A percentile compares a stretch with the other conserved stretches of the same genome.
phyloP scores from a whole-genome alignment of 2,329 filamentous ascomycete genomes.

The Diaporthe ilicicola region DNA sequence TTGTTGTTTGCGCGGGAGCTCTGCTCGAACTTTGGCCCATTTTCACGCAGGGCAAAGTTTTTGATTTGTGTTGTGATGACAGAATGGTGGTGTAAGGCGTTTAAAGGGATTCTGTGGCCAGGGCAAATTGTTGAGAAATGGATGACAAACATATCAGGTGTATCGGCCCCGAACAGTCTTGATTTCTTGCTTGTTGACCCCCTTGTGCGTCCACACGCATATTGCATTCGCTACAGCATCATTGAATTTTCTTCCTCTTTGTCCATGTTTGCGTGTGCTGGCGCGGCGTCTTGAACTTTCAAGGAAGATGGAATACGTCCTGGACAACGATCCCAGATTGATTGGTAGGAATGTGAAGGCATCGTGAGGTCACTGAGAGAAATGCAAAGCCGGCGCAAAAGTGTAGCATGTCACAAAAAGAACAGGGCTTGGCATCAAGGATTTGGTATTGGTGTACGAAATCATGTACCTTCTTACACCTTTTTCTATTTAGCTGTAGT shows the following conservation, averaged over 20 bases:
- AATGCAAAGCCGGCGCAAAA: background rate
- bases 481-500: constrained; percentile 8
- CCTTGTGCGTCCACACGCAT: constrained; percentile 19
- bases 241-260: background rate
- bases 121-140: constrained; percentile 25
- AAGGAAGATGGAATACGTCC: background rate
- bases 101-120: constrained; percentile 16
- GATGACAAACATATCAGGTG: constrained; percentile 13
- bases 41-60: background rate
- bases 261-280: background rate
- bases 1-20: constrained; percentile 6
- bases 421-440: background rate
- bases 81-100: constrained; percentile 25
- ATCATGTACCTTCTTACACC: constrained; percentile 9
- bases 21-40: background rate
- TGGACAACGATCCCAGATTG: constrained; percentile 1
- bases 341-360: background rate
- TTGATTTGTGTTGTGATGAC: constrained; percentile 1
- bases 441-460: constrained; percentile 6
- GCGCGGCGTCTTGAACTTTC: constrained; percentile 9
- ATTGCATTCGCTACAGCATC: constrained; percentile 31
- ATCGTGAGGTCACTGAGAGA: background rate
- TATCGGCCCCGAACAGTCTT: background rate
- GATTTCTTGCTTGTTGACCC: background rate
- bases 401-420: background rate